Percentiles rank a stretch among this genome's conserved stretches.
These are phyloP conservation scores for Mycena leptocephala DNA, from an alignment of 768 basidiomycete species.

Conservation along the genomic window DNA sequence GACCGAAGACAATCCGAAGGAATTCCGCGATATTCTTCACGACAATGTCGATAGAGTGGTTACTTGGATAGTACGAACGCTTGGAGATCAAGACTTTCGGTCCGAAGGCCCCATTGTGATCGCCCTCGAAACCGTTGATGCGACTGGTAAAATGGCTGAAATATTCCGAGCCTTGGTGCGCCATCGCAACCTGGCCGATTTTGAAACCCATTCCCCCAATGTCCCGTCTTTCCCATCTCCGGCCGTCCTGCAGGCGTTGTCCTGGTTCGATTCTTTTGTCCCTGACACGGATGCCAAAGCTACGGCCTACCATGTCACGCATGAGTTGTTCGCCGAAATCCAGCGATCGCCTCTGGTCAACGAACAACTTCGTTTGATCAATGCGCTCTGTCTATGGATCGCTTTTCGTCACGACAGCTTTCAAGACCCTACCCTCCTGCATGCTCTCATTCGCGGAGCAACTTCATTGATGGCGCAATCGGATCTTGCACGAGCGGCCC, in stretches of 20 bases:
- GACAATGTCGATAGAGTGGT: slow-evolving; percentile 72
- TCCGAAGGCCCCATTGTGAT: slow-evolving; percentile 64
- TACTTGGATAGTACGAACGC: slow-evolving; percentile 70
- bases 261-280: slow-evolving; percentile 69
- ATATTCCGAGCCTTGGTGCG: slow-evolving; percentile 68
- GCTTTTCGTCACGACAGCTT: slow-evolving; percentile 73
- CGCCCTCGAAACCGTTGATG: slow-evolving; percentile 58
- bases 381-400: slow-evolving; percentile 83
- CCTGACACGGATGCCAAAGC: slow-evolving; percentile 64
- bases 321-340: slow-evolving; percentile 79
- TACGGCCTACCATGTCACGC: slow-evolving; percentile 84
- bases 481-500: slow-evolving; percentile 78
- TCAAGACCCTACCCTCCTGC: slow-evolving; percentile 72
- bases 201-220: slow-evolving; percentile 75
- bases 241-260: slow-evolving; percentile 69
- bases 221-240: slow-evolving; percentile 70
- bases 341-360: slow-evolving; percentile 83
- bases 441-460: slow-evolving; percentile 78
- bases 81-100: slow-evolving; percentile 80
- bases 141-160: slow-evolving; percentile 53
- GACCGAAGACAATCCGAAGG: slow-evolving; percentile 44
- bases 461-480: slow-evolving; percentile 75
- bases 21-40: slow-evolving; percentile 54
- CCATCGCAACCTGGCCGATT: slow-evolving; percentile 65
- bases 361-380: slow-evolving; percentile 85